Percentiles rank a stretch among this genome's conserved stretches.
Conservation (phyloP, 2,329 filamentous ascomycete genomes). For the Zelopaecilomyces penicillatus region DNA sequence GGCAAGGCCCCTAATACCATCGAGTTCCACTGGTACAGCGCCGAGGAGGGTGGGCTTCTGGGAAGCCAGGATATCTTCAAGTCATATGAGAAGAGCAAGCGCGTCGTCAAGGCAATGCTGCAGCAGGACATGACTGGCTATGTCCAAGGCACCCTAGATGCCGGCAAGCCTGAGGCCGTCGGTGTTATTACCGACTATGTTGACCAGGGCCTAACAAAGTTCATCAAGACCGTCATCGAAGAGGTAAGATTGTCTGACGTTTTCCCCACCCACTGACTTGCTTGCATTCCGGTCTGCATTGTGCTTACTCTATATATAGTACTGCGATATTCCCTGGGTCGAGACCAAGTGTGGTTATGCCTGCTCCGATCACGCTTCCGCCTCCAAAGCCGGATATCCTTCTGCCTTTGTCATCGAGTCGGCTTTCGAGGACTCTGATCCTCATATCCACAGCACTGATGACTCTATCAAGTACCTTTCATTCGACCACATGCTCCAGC, state of each 20-base stretch:
- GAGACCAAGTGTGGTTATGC: slow-evolving; percentile 87
- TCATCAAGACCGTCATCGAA: slow-evolving; percentile 82
- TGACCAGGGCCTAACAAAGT: slow-evolving; percentile 70
- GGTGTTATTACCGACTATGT: slow-evolving; percentile 93
- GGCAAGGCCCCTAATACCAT: slow-evolving; percentile 77
- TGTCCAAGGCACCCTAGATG: slow-evolving; percentile 71
- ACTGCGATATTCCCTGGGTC: slow-evolving; percentile 81
- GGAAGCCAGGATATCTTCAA: slow-evolving; percentile 87
- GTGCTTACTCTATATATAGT: slow-evolving; percentile 34
- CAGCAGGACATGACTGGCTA: slow-evolving; percentile 98
- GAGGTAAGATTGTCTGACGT: slow-evolving; percentile 22
- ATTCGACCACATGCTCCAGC: slow-evolving; percentile 88
- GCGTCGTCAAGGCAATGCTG: slow-evolving; percentile 88
- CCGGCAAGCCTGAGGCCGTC: slow-evolving; percentile 74
- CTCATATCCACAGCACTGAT: slow-evolving; percentile 62
- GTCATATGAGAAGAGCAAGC: slow-evolving; percentile 62
- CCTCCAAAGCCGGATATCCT: slow-evolving; percentile 65
- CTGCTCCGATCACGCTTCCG: slow-evolving; percentile 67
- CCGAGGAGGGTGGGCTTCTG: slow-evolving; percentile 79
- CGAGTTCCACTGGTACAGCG: slow-evolving; percentile 95
- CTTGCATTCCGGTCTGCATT: not conserved
- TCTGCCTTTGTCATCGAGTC: slow-evolving; percentile 71
- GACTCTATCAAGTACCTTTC: slow-evolving; percentile 64
- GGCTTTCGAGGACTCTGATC: slow-evolving; percentile 56
- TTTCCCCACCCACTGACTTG: not conserved